Base-by-base conservation (phyloP, 2,329 filamentous ascomycete species). In the Aspergillus quadrilineatus region DNA sequence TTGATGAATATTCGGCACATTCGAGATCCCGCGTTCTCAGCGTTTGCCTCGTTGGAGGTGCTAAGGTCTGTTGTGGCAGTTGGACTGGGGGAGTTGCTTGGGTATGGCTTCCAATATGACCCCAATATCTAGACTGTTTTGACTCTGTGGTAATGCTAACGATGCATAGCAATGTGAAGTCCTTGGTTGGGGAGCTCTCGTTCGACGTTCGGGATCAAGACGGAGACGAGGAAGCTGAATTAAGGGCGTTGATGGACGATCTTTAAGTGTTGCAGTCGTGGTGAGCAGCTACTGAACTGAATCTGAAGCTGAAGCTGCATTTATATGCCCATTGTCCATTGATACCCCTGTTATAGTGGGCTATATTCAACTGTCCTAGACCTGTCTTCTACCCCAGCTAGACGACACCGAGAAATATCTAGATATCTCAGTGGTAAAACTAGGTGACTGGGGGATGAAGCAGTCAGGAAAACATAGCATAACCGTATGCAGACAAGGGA, bases 1-100 rank as follows among this genome's bases (percentile, higher is more conserved):
- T 80, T 89, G 22, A 67, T 90, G 45, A 83, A 81, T 64, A 75
- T 88, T 3, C 71, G 77, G 50, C 86, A 90, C 68, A 80, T 90
- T 53, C 80, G 84, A 9, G 85, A 90, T 66, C 85, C 86, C 0
- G 87, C 87, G 0, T 90, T 89, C 71, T 83, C 86, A 6, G 86
- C 87, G 42, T 91, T 90, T 71, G 87, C 88, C 0, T 83, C 89
- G 10, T 76, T 90, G 59, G 87, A 90, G 68, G 84, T 91, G 8
- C 15, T 72, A 44, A 63, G 69, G 39, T 69, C 66, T 6, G 65
- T 71, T 50, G 62, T 72, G 12, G 67, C 65, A 36, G 67, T 65
- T 41, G 66, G 63, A 22, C 56, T 72, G 50, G 65, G 64, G 48
- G 65, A 63, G 22, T 53, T 73, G 28, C 46, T 72, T 29, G 60